phyloP scores from a whole-genome alignment of 352 stramenopile species.

The Globisporangium rhizosaccharum region DNA sequence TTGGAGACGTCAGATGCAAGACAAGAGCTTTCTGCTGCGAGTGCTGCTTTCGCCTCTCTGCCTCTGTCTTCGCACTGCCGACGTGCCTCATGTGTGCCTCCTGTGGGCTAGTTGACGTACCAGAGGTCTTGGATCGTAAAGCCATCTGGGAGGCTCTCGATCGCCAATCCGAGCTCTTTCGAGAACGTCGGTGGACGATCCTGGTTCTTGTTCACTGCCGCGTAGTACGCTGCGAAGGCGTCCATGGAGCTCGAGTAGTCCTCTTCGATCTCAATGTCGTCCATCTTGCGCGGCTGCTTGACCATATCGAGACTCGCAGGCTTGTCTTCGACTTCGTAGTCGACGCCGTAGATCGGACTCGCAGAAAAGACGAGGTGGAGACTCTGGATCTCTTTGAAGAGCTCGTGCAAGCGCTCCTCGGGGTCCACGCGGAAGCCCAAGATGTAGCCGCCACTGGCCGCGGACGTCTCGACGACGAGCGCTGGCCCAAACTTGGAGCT shows the following conservation, averaged over 20 bases:
- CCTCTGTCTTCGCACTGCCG: not conserved
- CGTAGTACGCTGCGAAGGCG: constrained; percentile 88
- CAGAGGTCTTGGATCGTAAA: constrained; percentile 67
- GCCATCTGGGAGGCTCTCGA: constrained; percentile 81
- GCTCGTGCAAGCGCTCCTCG: constrained; percentile 70
- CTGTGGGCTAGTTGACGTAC: constrained; percentile 38
- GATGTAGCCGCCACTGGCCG: constrained; percentile 81
- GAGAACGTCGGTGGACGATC: constrained; percentile 70
- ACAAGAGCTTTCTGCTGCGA: too few species aligned
- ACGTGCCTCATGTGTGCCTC: not conserved
- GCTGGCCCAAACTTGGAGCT: constrained; percentile 89
- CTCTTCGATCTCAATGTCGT: constrained; percentile 90
- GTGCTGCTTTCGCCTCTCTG: too few species aligned
- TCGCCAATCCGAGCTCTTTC: constrained; percentile 76
- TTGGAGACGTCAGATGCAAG: too few species aligned
- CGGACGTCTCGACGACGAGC: constrained; percentile 87
- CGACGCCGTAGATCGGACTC: constrained; percentile 89
- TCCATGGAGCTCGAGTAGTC: constrained; percentile 81
- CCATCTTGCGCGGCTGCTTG: constrained; percentile 62
- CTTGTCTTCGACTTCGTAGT: constrained; percentile 82
- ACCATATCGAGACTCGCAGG: constrained; percentile 50
- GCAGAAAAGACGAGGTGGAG: constrained; percentile 75
- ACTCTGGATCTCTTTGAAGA: constrained; percentile 86
- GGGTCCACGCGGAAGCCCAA: constrained; percentile 90
- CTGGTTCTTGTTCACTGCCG: constrained; percentile 78